Base-by-base conservation (phyloP, 345 rosid species). In the Linum tenue region DNA sequence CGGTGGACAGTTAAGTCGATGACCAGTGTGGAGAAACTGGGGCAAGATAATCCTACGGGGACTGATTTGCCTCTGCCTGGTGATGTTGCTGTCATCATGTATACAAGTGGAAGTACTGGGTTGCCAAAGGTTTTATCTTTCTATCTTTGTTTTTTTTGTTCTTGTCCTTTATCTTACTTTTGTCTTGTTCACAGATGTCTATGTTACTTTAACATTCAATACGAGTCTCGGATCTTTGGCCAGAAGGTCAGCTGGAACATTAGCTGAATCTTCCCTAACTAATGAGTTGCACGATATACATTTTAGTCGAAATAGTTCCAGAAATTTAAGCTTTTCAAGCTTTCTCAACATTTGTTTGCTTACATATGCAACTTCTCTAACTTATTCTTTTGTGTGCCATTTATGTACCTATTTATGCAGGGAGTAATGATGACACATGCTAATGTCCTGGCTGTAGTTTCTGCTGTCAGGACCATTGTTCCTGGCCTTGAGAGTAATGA, bases 401-500 rank as follows among this genome's bases (percentile, higher is more conserved):
- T 43, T 15, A 5, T 71, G 48, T 40, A 48, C 55, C 12, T 65
- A 65, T 67, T 75, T 59, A 40, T 73, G n/a, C 78, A 90, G 97
- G 98, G 98, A 72, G 99, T 95, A 60, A 89, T 91, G 96, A 95
- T 95, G 99, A 89, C 99, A 39, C 97, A 95, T 72, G 86, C 81
- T 63, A 95, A 95, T 80, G 88, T 91, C 69, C 86, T 95, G 64
- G 96, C 99, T 56, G 86, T 89, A 36, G 92, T 89, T 76, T 88
- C 96, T 74, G 90, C 96, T 36, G 96, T 88, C 63, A 82, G 86
- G 97, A 85, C 91, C 39, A 84, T 95, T 72, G 96, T 95, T 81
- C 97, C 99, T 42, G 77, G 67, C 66, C 90, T 91, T 40, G 96
- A 86, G 68, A 76, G 77, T 85, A 85, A 81, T 71, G 97, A 95